phyloP scores from a whole-genome alignment of 75 land plant species.

The Gnetum montanum region DNA sequence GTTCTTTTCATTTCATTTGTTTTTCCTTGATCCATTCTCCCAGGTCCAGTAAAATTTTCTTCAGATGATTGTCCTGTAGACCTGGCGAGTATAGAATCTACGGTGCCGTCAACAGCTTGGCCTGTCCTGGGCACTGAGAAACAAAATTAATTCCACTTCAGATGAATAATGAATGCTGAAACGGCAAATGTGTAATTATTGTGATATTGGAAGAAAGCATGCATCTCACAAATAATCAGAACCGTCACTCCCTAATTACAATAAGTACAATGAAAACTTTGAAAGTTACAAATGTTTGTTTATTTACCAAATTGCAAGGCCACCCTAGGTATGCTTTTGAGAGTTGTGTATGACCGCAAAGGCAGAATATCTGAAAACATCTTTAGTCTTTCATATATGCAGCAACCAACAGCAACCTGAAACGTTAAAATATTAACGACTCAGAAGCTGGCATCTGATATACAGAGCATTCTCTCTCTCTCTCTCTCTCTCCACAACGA shows the following conservation, averaged over 20 bases:
- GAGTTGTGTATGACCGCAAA: conserved; percentile 14
- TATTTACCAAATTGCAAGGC: conserved; percentile 9
- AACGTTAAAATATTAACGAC: conserved; percentile 6
- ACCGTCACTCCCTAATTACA: too few relatives aligned
- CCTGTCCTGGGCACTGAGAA: conserved; percentile 13
- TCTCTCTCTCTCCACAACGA: too few relatives aligned
- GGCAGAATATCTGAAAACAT: conserved; percentile 38
- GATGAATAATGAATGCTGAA: conserved; percentile 1
- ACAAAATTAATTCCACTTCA: conserved; percentile 33
- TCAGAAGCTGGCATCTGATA: background rate
- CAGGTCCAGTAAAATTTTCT: conserved; percentile 6
- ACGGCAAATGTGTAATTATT: background rate
- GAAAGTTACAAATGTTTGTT: background rate
- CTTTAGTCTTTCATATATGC: conserved; percentile 65
- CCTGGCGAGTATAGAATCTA: conserved; percentile 2
- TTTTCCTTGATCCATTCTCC: conserved; percentile 14
- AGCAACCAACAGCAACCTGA: conserved; percentile 74
- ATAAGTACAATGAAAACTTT: background rate
- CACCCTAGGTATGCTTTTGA: conserved; percentile 27
- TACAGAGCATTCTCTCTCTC: background rate
- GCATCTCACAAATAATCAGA: background rate
- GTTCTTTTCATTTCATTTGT: conserved; percentile 11
- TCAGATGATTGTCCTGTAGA: conserved; percentile 13
- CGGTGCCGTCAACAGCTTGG: background rate
- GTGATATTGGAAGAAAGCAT: background rate